These are phyloP conservation scores for Cyclocybe cylindracea DNA, from an alignment of 768 basidiomycete species.

Conservation along the genomic window DNA sequence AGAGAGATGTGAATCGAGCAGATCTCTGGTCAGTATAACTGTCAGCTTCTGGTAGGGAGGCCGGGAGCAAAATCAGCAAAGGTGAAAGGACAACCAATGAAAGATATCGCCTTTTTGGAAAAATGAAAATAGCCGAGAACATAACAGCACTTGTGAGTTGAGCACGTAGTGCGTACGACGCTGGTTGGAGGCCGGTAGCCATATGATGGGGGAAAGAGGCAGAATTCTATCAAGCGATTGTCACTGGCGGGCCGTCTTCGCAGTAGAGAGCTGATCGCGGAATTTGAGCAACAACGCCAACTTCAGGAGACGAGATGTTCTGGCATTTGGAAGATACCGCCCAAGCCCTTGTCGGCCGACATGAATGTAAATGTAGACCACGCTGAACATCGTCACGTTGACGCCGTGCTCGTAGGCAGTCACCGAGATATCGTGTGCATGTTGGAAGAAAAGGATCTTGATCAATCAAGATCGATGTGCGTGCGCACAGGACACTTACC, in stretches of 20 bases:
- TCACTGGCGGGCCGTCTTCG: conserved; percentile 46
- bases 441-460: background rate
- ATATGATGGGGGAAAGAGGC: conserved; percentile 40
- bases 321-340: conserved; percentile 15
- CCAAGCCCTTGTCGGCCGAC: conserved; percentile 37
- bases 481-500: conserved; percentile 18
- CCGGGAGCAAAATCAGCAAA: no score
- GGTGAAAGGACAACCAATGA: no score
- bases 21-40: no score
- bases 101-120: no score
- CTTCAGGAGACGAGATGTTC: background rate
- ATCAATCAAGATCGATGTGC: background rate
- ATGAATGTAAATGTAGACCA: conserved; percentile 53
- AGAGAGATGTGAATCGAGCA: no score
- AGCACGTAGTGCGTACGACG: no score
- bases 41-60: no score
- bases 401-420: conserved; percentile 38
- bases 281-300: background rate
- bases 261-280: conserved; percentile 33
- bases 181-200: no score
- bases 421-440: conserved; percentile 42
- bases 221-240: conserved; percentile 47
- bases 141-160: no score
- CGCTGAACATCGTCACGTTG: conserved; percentile 53
- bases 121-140: no score